A percentile compares a stretch with the other conserved stretches of the same genome.
These are phyloP conservation scores for Ustilago sp. DNA, from an alignment of 1,284 basidiomycete species.

Conservation along the genomic window DNA sequence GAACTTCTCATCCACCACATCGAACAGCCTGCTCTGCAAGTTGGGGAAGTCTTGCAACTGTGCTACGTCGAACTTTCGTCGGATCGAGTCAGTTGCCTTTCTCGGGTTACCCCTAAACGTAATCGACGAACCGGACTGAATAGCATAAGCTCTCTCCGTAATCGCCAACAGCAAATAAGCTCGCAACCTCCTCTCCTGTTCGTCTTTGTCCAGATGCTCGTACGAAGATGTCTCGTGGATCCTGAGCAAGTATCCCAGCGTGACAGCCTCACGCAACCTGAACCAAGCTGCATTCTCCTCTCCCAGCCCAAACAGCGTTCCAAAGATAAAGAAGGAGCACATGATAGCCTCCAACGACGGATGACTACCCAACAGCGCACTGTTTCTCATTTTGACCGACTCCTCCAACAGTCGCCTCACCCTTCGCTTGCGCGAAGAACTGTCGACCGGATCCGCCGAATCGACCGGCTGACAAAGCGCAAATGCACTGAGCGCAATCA, in stretches of 20 bases:
- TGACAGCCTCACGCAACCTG: constrained; percentile 60
- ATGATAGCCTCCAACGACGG: constrained; percentile 54
- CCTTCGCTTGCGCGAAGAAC: constrained; percentile 38
- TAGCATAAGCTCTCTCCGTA: constrained; percentile 63
- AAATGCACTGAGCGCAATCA: constrained; percentile 63
- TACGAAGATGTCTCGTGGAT: constrained; percentile 62
- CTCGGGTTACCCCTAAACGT: constrained; percentile 59
- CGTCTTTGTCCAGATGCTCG: constrained; percentile 59
- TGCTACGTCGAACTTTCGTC: constrained; percentile 47
- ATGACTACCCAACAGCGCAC: constrained; percentile 52
- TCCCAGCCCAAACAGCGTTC: constrained; percentile 56
- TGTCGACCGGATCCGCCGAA: constrained; percentile 46
- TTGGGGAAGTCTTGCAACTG: constrained; percentile 61
- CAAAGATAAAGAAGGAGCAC: constrained; percentile 63
- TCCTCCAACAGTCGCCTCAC: constrained; percentile 50
- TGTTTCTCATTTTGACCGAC: constrained; percentile 49
- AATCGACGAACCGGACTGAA: constrained; percentile 55
- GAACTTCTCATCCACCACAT: constrained; percentile 61
- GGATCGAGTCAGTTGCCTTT: constrained; percentile 46
- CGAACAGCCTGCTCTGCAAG: constrained; percentile 47
- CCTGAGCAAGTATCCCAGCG: constrained; percentile 59
- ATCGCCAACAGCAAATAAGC: constrained; percentile 65
- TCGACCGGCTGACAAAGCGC: constrained; percentile 58
- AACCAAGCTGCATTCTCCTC: constrained; percentile 62
- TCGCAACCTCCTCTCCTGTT: constrained; percentile 61